Evolutionary conservation across 2,329 filamentous ascomycete species (phyloP).

Genomic region (Arthrinium phaeospermum): DNA sequence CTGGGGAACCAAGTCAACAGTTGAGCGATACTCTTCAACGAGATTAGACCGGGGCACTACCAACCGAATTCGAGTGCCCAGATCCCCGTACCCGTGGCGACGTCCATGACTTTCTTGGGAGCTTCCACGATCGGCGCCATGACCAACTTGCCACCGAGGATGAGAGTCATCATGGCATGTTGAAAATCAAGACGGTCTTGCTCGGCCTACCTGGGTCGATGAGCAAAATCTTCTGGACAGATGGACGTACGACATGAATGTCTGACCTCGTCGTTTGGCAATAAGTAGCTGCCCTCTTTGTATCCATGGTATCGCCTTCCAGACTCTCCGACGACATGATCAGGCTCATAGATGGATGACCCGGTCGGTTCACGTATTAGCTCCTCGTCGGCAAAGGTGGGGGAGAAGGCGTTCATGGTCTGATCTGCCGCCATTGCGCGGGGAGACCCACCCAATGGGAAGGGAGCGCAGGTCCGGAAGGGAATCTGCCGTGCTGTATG

Average conservation of each 20-base stretch:
- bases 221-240: background rate
- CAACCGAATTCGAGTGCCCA: constrained; percentile 19
- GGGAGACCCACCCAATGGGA: background rate
- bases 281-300: constrained; percentile 12
- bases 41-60: background rate
- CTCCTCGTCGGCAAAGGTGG: background rate
- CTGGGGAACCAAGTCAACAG: background rate
- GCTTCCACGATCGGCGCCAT: background rate
- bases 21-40: too few species aligned
- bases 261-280: constrained; percentile 3
- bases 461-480: background rate
- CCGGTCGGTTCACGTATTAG: background rate
- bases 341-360: background rate
- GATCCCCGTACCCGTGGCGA: constrained; percentile 19
- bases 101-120: constrained; percentile 20
- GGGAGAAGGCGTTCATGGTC: background rate
- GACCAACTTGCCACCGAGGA: constrained; percentile 5
- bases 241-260: background rate
- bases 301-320: constrained; percentile 12
- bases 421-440: background rate
- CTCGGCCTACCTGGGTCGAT: constrained; percentile 7
- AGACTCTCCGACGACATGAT: constrained; percentile 7
- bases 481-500: background rate
- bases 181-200: constrained; percentile 24
- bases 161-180: constrained; percentile 17